Base-by-base conservation (phyloP, 805 yeast species). In the Cyberlindnera americana region DNA sequence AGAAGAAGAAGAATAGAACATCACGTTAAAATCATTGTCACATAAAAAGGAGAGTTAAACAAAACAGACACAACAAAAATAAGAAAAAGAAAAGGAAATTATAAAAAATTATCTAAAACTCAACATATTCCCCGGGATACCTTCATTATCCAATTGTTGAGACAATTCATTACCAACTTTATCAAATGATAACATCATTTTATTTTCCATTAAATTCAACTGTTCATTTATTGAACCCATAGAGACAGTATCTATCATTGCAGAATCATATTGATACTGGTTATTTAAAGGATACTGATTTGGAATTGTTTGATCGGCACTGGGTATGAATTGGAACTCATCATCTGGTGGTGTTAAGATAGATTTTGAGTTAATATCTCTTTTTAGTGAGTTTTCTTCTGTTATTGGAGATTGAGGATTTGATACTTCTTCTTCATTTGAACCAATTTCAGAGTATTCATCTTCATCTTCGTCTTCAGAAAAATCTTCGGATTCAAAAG, bases 251-350 rank as follows among this genome's bases (percentile, higher is more conserved):
- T 7, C 30, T 6, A 27, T 6, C 30, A 27, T 15, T 14, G 30
- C n/a, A 16, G 10, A 9, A 15, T 27, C 17, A n/a, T n/a, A 27
- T 18, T 16, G 19, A 15, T 27, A 14, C 7, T 7, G 19, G 18
- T 16, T 18, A 18, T 17, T 13, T 17, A 16, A 21, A 4, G 35
- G 28, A 17, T 33, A 33, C 13, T 37, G 34, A 5, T 23, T 18
- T 87, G 68, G 9, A 10, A 89, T 65, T 12, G 18, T 13, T 11
- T 41, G 45, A 16, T n/a, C n/a, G n/a, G n/a, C n/a, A n/a, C 42
- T 42, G 19, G 41, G 42, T 22, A 37, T 29, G 34, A 42, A 34
- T 11, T 34, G 37, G 37, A 42, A 42, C 29, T 38, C 40, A 13
- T 40, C 43, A 19, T 44, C 47, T 30, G 40, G 46, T 8, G 49